These are phyloP conservation scores for Spinacia oleracea DNA, from an alignment of 179 eudicot species.

Conservation along the genomic window DNA sequence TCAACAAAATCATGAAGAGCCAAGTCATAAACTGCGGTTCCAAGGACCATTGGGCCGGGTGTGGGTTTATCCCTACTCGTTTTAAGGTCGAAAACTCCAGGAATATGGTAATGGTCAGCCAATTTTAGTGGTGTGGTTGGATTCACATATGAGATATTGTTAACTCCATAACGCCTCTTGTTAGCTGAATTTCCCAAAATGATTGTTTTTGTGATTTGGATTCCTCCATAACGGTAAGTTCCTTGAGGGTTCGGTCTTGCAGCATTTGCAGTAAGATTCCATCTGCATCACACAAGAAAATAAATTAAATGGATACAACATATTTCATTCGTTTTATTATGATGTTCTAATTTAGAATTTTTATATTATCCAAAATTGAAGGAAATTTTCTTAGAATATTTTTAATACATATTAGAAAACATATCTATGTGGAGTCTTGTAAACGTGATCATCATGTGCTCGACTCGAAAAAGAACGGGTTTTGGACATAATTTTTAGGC, in stretches of 20 bases:
- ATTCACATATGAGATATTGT: constrained; percentile 54
- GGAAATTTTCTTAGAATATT: no score
- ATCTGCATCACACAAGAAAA: no score
- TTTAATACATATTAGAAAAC: no score
- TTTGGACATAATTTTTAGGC: no score
- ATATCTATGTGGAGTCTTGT: no score
- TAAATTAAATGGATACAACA: no score
- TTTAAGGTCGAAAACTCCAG: constrained; percentile 64
- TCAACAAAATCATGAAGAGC: constrained; percentile 63
- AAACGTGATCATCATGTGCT: no score
- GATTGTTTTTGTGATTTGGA: constrained; percentile 51
- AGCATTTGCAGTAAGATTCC: constrained; percentile 87
- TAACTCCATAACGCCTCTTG: constrained; percentile 57
- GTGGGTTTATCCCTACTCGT: constrained; percentile 47
- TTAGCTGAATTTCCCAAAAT: constrained; percentile 51
- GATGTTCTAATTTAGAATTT: no score
- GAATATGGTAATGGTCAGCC: constrained; percentile 70
- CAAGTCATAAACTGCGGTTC: constrained; percentile 49
- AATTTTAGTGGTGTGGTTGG: constrained; percentile 81
- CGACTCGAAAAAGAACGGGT: no score
- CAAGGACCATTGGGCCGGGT: constrained; percentile 39
- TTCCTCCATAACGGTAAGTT: constrained; percentile 70
- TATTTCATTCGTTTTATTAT: no score
- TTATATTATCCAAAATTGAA: no score
- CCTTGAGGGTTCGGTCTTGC: constrained; percentile 96